These are phyloP conservation scores for Parasitella parasitica DNA, from an alignment of 371 early-diverging fungal species.

Conservation along the genomic window DNA sequence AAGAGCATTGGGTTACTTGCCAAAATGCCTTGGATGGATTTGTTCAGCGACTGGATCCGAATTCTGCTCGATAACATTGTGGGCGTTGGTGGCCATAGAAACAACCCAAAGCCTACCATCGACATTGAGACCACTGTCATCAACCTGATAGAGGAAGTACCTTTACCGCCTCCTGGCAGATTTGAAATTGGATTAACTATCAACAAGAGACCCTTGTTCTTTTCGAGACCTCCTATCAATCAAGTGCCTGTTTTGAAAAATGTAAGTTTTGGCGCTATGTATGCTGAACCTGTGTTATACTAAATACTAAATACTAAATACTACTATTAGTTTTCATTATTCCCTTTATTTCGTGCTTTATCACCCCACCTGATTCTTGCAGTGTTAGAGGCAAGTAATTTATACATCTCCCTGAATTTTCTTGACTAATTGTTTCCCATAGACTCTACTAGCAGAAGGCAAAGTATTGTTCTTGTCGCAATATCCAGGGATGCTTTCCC, in stretches of 20 bases:
- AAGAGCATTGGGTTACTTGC: conserved; percentile 71
- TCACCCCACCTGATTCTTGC: conserved; percentile 72
- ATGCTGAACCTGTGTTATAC: too few species aligned
- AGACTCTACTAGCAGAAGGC: conserved; percentile 71
- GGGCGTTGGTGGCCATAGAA: conserved; percentile 54
- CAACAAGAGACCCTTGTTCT: conserved; percentile 63
- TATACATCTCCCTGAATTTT: not conserved
- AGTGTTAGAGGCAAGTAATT: conserved; percentile 55
- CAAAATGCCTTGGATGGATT: conserved; percentile 71
- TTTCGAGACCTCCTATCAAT: conserved; percentile 78
- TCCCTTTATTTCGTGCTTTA: conserved; percentile 72
- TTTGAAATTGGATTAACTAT: conserved; percentile 72
- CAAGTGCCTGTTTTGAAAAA: conserved; percentile 76
- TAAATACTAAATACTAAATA: too few species aligned
- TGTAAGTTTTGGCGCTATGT: conserved; percentile 50
- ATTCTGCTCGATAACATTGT: conserved; percentile 62
- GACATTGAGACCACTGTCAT: conserved; percentile 59
- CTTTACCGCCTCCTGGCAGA: conserved; percentile 80
- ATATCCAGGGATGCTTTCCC: conserved; percentile 70
- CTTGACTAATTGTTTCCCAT: not conserved
- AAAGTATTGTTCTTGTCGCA: conserved; percentile 76
- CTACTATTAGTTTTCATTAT: conserved; percentile 70
- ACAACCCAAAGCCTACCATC: conserved; percentile 29
- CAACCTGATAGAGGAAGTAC: conserved; percentile 76
- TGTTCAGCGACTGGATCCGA: conserved; percentile 78